Percentiles rank a stretch among this genome's conserved stretches.
Conservation (phyloP, 257 asterid species). For the Solanum habrochaites region DNA sequence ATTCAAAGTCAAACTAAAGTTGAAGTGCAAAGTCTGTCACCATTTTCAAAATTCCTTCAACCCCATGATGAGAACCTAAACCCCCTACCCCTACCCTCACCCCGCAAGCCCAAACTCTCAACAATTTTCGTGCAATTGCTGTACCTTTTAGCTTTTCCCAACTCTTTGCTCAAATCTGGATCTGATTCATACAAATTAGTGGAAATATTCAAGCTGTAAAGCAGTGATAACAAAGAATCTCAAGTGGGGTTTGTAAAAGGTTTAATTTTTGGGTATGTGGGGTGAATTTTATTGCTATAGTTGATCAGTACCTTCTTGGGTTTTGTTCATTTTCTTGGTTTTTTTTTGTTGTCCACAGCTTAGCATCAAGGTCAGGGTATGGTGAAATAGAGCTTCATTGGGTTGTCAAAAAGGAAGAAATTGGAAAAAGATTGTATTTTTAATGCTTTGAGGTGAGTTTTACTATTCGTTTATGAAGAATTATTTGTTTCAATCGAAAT, state of each 20-base stretch:
- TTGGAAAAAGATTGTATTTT: background rate
- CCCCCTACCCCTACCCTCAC: background rate
- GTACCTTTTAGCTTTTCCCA: background rate
- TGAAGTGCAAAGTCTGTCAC: background rate
- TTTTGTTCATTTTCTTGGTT: background rate
- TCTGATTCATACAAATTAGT: background rate
- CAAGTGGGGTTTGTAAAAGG: background rate
- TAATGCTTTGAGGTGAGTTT: background rate
- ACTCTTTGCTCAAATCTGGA: background rate
- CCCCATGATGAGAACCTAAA: background rate
- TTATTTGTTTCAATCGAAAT: background rate
- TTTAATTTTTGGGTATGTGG: background rate
- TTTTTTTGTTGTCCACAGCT: background rate
- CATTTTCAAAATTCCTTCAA: background rate
- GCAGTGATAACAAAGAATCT: background rate
- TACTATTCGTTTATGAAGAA: background rate
- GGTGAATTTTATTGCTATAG: background rate
- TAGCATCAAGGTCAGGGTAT: background rate
- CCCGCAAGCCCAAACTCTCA: background rate
- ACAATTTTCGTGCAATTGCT: background rate
- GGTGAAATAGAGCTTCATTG: background rate
- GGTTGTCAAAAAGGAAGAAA: background rate
- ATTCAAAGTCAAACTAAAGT: background rate
- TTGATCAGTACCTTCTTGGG: background rate
- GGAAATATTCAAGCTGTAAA: background rate